Base-by-base conservation (phyloP, 2,329 filamentous ascomycete genomes). In the Sclerotiophoma versabilis region DNA sequence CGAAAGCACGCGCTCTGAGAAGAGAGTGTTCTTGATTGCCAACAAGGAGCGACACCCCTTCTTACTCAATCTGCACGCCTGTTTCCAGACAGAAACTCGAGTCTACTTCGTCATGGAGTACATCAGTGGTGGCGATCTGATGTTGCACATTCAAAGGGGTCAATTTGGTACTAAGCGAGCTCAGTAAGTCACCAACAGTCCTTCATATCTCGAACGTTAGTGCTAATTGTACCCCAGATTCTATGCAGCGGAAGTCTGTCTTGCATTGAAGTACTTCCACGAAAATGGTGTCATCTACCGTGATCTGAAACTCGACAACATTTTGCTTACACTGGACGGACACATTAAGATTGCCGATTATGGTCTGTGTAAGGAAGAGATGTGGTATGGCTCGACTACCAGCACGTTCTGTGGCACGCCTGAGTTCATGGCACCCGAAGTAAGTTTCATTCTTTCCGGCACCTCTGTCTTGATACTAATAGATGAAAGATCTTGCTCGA, bases 101-200 rank as follows among this genome's bases (percentile, higher is more conserved):
- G 93, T 99, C 19, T 99, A 99, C 80, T 99, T 99, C 72, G 95
- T 99, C 61, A 98, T 98, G 93, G 95, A 99, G 79, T 99, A 99
- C 75, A 92, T 99, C 60, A 96, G 92, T 72, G 95, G 95, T 80
- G 95, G 95, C 80, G 95, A 99, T 83, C 78, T 99, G 73, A 99
- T 99, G 95, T 82, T 98, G 78, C 95, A 99, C 79, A 99, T 99
- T 73, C 95, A 99, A 76, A 87, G 95, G 56, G 93, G 93, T 15
- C 91, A 96, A 72, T 99, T 99, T 71, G 93, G 93, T 51, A 90
- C 92, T 6, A 98, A 96, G 79, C 87, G 95, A 64, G 93, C 95
- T 62, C 95, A 99, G 89, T 93, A 87, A 79, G 89, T 84, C 10
- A 30, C 4, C 14, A 5, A 5, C 4, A 15, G 17, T 25, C 22